Percentiles rank a stretch among this genome's conserved stretches.
Conservation (phyloP, 257 asterid species). For the Solanum virginianum region DNA sequence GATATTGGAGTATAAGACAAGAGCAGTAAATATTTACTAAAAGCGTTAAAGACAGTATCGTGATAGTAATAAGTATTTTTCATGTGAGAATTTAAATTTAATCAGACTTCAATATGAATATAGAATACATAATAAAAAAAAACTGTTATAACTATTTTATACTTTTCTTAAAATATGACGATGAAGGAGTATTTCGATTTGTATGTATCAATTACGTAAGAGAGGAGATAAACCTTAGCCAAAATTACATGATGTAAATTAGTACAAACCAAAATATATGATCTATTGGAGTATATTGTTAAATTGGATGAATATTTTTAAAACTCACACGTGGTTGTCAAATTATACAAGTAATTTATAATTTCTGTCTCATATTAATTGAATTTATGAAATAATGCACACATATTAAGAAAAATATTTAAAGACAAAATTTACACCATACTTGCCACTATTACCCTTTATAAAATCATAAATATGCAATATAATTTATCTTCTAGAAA, state of each 20-base stretch:
- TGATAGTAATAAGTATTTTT: background rate
- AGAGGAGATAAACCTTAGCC: background rate
- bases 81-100: background rate
- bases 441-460: no score
- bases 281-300: background rate
- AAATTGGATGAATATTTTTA: background rate
- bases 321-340: background rate
- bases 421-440: no score
- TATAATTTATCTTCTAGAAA: no score
- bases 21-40: background rate
- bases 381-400: no score
- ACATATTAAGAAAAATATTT: no score
- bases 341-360: background rate
- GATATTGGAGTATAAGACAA: background rate
- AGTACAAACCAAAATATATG: background rate
- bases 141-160: rapidly evolving
- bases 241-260: background rate
- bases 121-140: background rate
- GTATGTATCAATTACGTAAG: background rate
- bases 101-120: rapidly evolving
- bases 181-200: background rate
- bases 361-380: no score
- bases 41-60: no score
- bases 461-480: no score
- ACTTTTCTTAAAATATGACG: background rate